A percentile compares a stretch with the other conserved stretches of the same genome.
phyloP scores from a whole-genome alignment of 805 yeast species.

The Wickerhamiella nectarea region DNA sequence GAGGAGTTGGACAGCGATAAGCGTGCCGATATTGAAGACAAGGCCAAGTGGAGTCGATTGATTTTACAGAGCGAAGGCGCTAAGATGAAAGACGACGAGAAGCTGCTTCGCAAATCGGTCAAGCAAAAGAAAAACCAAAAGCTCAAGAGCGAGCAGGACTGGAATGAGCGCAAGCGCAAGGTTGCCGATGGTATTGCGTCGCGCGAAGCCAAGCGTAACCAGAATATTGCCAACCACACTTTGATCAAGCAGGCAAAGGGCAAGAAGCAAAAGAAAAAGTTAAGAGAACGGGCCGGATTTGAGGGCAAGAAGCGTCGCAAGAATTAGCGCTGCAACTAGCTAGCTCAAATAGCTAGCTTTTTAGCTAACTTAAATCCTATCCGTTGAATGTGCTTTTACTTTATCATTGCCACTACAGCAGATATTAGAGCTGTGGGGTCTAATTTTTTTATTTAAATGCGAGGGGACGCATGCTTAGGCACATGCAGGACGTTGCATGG shows the following conservation, averaged over 20 bases:
- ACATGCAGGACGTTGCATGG: no score
- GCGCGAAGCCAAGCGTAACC: constrained; percentile 79
- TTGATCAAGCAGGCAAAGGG: constrained; percentile 43
- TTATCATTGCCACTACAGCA: no score
- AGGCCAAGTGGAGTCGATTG: constrained; percentile 74
- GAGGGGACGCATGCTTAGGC: no score
- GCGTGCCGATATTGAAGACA: constrained; percentile 43
- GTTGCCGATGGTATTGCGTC: constrained; percentile 64
- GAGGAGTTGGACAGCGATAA: constrained; percentile 50
- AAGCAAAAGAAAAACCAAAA: constrained; percentile 73
- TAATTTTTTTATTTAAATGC: no score
- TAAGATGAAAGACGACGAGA: constrained; percentile 82
- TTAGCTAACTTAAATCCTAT: no score
- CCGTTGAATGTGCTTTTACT: background rate
- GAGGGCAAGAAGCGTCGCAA: constrained; percentile 41
- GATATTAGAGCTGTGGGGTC: no score
- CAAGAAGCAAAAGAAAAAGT: constrained; percentile 46
- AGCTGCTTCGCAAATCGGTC: constrained; percentile 68
- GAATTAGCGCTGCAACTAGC: background rate
- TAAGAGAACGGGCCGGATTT: constrained; percentile 70
- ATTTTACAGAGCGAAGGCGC: constrained; percentile 77
- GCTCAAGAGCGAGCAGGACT: constrained; percentile 75
- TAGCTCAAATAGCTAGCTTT: background rate
- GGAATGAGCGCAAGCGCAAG: constrained; percentile 77
- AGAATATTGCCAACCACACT: constrained; percentile 38